phyloP scores from a whole-genome alignment of 306 rosid species.

The Malus fusca region DNA sequence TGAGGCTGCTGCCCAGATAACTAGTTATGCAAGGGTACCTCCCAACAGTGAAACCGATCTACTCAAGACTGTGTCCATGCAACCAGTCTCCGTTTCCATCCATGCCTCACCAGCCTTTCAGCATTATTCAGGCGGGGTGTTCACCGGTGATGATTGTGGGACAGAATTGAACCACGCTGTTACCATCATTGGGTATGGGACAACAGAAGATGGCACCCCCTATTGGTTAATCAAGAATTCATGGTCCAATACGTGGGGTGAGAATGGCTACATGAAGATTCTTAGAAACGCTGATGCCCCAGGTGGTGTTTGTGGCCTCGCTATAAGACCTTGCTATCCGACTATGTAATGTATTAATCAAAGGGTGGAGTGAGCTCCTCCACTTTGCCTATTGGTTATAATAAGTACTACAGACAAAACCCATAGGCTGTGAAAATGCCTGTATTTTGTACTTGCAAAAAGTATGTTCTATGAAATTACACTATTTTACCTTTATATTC shows the following conservation, averaged over 20 bases:
- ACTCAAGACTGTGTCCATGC: slow-evolving; percentile 22
- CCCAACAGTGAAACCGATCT: slow-evolving; percentile 21
- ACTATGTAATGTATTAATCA: too few species aligned
- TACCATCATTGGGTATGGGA: slow-evolving; percentile 5
- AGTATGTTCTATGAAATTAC: too few species aligned
- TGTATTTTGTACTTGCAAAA: too few species aligned
- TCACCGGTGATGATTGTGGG: slow-evolving; percentile 24
- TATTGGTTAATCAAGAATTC: neutral
- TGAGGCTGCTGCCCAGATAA: neutral
- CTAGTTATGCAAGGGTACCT: slow-evolving; percentile 27
- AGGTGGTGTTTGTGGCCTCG: neutral
- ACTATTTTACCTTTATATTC: too few species aligned
- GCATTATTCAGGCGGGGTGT: slow-evolving; percentile 28
- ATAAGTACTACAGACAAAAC: too few species aligned
- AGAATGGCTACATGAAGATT: neutral
- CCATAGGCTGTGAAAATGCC: too few species aligned
- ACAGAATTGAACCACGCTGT: slow-evolving; percentile 32
- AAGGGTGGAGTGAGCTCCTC: too few species aligned
- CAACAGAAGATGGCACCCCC: neutral
- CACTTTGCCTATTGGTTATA: too few species aligned
- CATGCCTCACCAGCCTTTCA: slow-evolving; percentile 27
- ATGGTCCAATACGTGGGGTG: neutral
- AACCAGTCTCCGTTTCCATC: slow-evolving; percentile 33
- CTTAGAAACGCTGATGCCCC: neutral
- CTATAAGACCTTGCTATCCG: neutral